Conservation (phyloP, 2,329 filamentous ascomycete genomes). For the Pleurostoma richardsiae region DNA sequence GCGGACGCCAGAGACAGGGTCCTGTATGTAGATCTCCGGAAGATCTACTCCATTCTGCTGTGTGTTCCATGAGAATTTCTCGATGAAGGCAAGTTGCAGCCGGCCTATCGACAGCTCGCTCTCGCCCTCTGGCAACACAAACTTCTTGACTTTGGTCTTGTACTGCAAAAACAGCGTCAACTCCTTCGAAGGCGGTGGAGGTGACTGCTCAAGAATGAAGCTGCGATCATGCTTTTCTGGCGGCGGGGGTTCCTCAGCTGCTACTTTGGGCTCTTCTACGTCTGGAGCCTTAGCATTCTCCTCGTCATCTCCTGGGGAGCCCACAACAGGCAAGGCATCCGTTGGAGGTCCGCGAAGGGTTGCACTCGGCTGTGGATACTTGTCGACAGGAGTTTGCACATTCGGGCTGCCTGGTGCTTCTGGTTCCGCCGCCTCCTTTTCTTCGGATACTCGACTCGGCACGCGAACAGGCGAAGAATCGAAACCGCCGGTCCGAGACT, state of each 20-base stretch:
- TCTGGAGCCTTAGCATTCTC: constrained; percentile 13
- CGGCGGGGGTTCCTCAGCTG: constrained; percentile 16
- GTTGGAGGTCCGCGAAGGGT: constrained; percentile 54
- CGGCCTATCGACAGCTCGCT: constrained; percentile 81
- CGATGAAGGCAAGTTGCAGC: constrained; percentile 92
- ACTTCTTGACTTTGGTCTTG: constrained; percentile 96
- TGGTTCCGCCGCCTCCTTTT: constrained; percentile 28
- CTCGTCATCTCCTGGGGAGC: constrained; percentile 20
- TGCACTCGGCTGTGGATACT: constrained; percentile 47
- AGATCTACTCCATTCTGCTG: constrained; percentile 89
- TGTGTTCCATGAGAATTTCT: constrained; percentile 99
- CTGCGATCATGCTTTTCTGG: constrained; percentile 46
- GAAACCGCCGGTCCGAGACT: constrained; percentile 24
- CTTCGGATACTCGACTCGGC: constrained; percentile 60
- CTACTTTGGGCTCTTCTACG: constrained; percentile 11
- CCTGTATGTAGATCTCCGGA: constrained; percentile 97
- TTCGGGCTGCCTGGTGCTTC: constrained; percentile 36
- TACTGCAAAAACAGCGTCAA: constrained; percentile 93
- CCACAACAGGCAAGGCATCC: constrained; percentile 36
- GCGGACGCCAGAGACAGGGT: constrained; percentile 90
- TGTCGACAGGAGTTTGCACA: constrained; percentile 62
- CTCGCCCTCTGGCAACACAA: constrained; percentile 78
- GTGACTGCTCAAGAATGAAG: constrained; percentile 59
- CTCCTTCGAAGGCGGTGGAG: constrained; percentile 71
- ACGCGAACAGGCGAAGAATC: constrained; percentile 61